These are phyloP conservation scores for Limnanthes douglasii DNA, from an alignment of 345 rosid genomes.

Conservation along the genomic window DNA sequence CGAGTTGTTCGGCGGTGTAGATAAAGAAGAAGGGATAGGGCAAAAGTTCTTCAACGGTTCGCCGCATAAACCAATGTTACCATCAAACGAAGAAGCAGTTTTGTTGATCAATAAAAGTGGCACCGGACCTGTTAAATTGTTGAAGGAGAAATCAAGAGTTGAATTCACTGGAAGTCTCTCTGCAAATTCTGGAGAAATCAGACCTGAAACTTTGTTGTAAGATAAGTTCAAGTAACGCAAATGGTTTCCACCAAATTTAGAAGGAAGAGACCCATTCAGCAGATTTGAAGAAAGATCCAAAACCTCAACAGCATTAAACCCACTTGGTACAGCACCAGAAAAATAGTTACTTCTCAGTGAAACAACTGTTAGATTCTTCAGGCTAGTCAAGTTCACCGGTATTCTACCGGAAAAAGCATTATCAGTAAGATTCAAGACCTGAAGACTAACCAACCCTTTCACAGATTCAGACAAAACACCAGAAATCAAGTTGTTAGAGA, in stretches of 20 bases:
- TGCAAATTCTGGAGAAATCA: conserved; percentile 43
- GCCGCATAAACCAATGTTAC: conserved; percentile 65
- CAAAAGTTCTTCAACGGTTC: conserved; percentile 70
- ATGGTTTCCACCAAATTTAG: conserved; percentile 35
- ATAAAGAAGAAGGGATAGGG: conserved; percentile 58
- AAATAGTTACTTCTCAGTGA: conserved; percentile 53
- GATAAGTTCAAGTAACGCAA: conserved; percentile 57
- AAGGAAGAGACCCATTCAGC: conserved; percentile 51
- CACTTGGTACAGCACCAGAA: conserved; percentile 39
- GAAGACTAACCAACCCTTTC: conserved; percentile 23
- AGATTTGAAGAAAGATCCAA: conserved; percentile 80
- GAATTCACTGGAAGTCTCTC: conserved; percentile 34
- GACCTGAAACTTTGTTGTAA: conserved; percentile 52
- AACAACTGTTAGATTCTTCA: conserved; percentile 44
- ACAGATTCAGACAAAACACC: conserved; percentile 44
- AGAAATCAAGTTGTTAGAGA: conserved; percentile 40
- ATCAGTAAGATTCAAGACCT: conserved; percentile 55
- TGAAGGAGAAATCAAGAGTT: conserved; percentile 66
- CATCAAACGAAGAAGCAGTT: conserved; percentile 35
- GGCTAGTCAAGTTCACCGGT: conserved; percentile 28
- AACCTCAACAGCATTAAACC: conserved; percentile 33
- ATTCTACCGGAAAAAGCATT: conserved; percentile 57
- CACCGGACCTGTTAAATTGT: conserved; percentile 72
- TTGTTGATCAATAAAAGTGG: conserved; percentile 50
- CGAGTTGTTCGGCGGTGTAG: conserved; percentile 52